A percentile compares a stretch with the other conserved stretches of the same genome.
phyloP scores from a whole-genome alignment of 2,329 filamentous ascomycete species.

The Diaporthe citrichinensis region DNA sequence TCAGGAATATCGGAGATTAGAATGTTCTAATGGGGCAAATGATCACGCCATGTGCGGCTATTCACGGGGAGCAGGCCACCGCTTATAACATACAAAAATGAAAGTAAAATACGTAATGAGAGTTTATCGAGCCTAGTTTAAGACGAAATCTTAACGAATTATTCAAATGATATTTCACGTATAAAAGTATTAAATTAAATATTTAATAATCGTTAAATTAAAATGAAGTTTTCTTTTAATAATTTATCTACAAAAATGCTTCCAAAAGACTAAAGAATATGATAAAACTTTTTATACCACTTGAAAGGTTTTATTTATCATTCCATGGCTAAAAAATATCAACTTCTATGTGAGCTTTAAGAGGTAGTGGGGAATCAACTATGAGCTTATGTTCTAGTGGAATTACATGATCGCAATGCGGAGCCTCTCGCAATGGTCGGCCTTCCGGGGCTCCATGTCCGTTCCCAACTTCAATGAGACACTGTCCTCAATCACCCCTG shows the following conservation, averaged over 20 bases:
- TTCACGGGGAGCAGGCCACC: background rate
- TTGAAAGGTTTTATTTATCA: rapidly evolving
- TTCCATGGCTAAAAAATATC: background rate
- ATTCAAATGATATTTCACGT: too few relatives aligned
- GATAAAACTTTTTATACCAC: background rate
- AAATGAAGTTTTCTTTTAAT: background rate
- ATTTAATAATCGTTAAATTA: background rate
- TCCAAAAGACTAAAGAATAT: background rate
- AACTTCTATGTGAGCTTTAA: too few relatives aligned
- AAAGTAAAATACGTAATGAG: background rate
- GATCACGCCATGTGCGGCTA: background rate
- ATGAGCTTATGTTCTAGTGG: background rate
- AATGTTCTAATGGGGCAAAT: background rate
- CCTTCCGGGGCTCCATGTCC: background rate
- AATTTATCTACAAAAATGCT: background rate
- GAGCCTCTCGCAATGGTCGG: background rate
- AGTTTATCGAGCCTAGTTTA: too few relatives aligned
- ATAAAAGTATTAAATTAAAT: too few relatives aligned
- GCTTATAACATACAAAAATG: background rate
- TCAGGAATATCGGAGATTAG: background rate
- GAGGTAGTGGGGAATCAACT: background rate
- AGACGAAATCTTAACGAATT: too few relatives aligned
- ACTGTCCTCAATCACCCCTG: background rate
- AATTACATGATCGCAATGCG: slow-evolving; percentile 6
- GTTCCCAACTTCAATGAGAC: background rate